Base-by-base conservation (phyloP, 805 yeast species). In the Candida multigemmis region DNA sequence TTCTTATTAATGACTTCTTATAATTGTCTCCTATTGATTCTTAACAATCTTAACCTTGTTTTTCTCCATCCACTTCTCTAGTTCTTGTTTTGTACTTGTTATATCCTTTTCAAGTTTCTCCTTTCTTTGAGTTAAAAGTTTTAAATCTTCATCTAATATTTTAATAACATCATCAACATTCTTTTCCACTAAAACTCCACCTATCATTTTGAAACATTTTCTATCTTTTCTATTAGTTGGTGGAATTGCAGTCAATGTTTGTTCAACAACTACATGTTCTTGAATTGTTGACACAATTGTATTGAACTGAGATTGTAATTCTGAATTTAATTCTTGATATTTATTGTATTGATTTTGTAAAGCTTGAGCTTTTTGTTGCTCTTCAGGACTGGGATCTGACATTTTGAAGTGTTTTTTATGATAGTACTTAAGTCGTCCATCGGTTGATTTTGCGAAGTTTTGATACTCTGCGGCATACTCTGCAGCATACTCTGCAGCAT, bases 131-230 rank as follows among this genome's bases (percentile, higher is more conserved):
- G 33, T 37, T 30, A 56, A 41, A 4, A 22, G 34, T 22, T 46
- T 46, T 12, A 46, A 34, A 27, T 49, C 55, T 11, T 32, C 35
- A 23, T 39, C 34, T 25, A 51, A 41, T 12, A 50, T 35, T 32
- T 44, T 40, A 14, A 68, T 53, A 4, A 87, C 91, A 21, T 82
- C 85, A n/a, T 67, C 76, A 4, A 85, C 91, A 4, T 76, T 67
- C 38, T 82, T 77, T 45, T 86, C 93, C 11, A 87, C 81, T 17
- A 89, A 64, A 3, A 87, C 94, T 7, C 95, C 93, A 14, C 96
- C 96, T 17, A 89, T 71, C 96, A 91, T 85, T 43, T 94, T 74
- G 56, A 75, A 86, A 45, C 96, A 85, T 46, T 77, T 76, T 34
- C 98, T 71, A 23, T 68, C 74, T 2, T 40, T 29, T 32, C 65